A percentile compares a stretch with the other conserved stretches of the same genome.
Evolutionary conservation across 2,329 filamentous ascomycete species (phyloP).

Genomic region (Ceratocystis destructans): DNA sequence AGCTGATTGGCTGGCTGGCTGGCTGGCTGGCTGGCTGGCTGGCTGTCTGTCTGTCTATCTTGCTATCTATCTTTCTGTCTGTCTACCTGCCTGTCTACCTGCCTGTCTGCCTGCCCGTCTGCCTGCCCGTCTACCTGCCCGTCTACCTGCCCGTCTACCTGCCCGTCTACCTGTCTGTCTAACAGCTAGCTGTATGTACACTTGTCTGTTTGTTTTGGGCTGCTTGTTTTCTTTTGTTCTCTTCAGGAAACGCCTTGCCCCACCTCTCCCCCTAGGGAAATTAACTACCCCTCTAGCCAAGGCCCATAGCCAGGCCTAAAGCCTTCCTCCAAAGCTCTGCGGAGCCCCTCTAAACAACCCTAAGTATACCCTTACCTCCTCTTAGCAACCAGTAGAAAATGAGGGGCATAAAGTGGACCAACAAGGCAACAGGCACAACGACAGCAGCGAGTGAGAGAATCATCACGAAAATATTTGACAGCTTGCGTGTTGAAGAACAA

Average conservation of each 20-base stretch:
- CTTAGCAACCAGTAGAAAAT: neutral
- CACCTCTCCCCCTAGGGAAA: neutral
- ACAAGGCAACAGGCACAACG: neutral
- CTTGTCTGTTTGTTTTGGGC: neutral
- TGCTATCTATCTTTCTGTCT: too few species aligned
- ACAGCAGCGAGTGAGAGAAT: neutral
- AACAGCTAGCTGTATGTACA: neutral
- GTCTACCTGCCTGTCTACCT: too few species aligned
- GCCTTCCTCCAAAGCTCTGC: too few species aligned
- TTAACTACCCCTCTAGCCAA: neutral
- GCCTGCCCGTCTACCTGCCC: too few species aligned
- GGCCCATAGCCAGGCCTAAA: neutral
- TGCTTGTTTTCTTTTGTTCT: neutral
- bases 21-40: neutral
- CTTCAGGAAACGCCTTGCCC: neutral
- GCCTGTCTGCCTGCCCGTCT: neutral
- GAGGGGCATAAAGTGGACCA: constrained; percentile 3
- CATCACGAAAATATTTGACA: neutral
- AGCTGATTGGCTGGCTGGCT: neutral
- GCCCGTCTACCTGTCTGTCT: neutral
- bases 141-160: too few species aligned
- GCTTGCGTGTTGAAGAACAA: neutral
- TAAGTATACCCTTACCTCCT: neutral
- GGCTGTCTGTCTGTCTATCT: neutral
- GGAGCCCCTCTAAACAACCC: neutral